Conservation (phyloP, 2,329 filamentous ascomycete genomes). For the Diaporthe helianthi region DNA sequence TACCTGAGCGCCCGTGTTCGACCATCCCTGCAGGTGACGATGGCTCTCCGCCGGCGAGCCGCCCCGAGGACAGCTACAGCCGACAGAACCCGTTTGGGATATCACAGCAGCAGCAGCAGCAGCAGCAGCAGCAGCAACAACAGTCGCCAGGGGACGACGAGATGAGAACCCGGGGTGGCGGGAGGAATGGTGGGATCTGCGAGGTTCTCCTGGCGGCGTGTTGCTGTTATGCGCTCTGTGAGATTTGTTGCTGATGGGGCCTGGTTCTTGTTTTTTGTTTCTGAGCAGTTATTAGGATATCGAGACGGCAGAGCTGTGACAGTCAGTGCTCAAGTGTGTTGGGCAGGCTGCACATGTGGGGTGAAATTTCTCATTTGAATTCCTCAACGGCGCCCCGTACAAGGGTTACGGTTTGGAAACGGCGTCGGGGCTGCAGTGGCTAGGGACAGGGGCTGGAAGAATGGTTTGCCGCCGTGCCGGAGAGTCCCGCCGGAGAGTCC, state of each 20-base stretch:
- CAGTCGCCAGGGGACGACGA: neutral
- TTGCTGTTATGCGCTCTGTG: slow-evolving; percentile 7
- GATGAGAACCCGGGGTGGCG: slow-evolving; percentile 1
- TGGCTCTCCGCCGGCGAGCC: neutral
- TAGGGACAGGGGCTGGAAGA: neutral
- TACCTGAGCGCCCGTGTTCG: slow-evolving; percentile 28
- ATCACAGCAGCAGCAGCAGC: neutral
- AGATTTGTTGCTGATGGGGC: slow-evolving; percentile 11
- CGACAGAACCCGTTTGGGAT: slow-evolving; percentile 1
- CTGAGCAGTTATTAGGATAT: neutral
- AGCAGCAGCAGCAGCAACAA: neutral
- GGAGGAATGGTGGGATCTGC: neutral
- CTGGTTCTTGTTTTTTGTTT: too few species aligned
- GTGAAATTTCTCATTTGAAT: neutral
- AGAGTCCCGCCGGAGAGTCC: too few species aligned
- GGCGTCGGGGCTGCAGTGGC: neutral
- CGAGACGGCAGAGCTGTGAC: too few species aligned
- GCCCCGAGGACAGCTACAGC: neutral
- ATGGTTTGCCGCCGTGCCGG: neutral
- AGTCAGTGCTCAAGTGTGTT: too few species aligned
- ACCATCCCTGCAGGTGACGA: slow-evolving; percentile 1
- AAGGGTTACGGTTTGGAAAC: neutral
- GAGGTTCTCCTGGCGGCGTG: slow-evolving; percentile 10
- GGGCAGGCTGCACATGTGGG: neutral
- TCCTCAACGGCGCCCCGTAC: neutral